Evolutionary conservation across 805 yeast genomes (phyloP), one percentile per base, ranked within the genome.

Genomic region (Metschnikowia aberdeeniae): DNA sequence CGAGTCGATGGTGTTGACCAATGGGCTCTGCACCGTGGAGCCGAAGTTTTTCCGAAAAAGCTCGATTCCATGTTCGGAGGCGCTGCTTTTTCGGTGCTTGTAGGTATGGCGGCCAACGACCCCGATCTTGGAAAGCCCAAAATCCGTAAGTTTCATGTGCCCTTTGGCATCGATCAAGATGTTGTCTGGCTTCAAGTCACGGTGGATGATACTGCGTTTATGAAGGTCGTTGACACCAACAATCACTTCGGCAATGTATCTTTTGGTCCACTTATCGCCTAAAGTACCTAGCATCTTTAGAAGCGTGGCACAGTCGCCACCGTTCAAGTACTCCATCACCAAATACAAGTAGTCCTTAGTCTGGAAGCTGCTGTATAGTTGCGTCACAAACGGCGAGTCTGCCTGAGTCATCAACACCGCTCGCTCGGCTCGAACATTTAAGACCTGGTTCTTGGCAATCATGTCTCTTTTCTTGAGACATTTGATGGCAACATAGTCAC

Each of bases 401-500:
- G 95, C 80, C 60, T 93, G 98, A 2, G 95, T 83, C 95, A 93
- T 93, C 89, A 93, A 84, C n/a, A 92, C 92, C 0, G 97, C 97
- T 36, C 99, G 71, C 62, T 95, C 99, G 1, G 96, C 86, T 57
- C 86, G 86, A 28, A 95, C 96, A 61, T 93, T 93, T 17, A 90
- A 82, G 5, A 92, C 92, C 68, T 93, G 99, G 71, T 95, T 95
- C 67, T 92, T 93, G 1, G 96, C 92, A 49, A 93, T 83, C 98
- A 93, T 93, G 64, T 93, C 98, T 3, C 95, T 78, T 64, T 93
- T 93, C 56, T 83, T 87, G 50, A 93, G 68, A 11, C 89, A 93
- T 62, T 93, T 93, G 51, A 93, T 89, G 0, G 99, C 99, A 55
- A 87, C 92, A 63, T 89, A 86, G 51, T 95, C 99, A 4, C 97